Percentiles rank a stretch among this genome's conserved stretches.
phyloP scores from a whole-genome alignment of 2,329 filamentous ascomycete genomes.

The Remersonia thermophila region DNA sequence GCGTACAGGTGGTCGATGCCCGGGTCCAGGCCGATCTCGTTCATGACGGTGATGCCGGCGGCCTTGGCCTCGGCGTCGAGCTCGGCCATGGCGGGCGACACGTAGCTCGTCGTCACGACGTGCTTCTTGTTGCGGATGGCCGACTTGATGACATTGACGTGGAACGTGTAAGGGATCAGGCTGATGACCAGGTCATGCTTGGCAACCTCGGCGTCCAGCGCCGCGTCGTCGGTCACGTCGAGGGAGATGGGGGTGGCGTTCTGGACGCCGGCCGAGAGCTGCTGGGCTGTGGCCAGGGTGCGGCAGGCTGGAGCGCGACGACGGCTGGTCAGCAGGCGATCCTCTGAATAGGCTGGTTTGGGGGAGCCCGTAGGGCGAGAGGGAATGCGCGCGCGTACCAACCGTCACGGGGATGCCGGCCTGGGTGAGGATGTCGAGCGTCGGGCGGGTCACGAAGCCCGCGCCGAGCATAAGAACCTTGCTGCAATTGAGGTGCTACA shows the following conservation, averaged over 20 bases:
- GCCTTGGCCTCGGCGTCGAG: slow-evolving; percentile 73
- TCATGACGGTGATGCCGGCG: slow-evolving; percentile 93
- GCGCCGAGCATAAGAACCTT: slow-evolving; percentile 36
- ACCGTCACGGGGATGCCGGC: slow-evolving; percentile 53
- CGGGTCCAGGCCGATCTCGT: slow-evolving; percentile 77
- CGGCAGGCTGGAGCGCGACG: slow-evolving; percentile 15
- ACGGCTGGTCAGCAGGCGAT: neutral
- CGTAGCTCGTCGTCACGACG: slow-evolving; percentile 90
- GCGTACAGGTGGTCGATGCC: slow-evolving; percentile 69
- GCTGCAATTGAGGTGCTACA: slow-evolving; percentile 9
- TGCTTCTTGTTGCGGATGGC: slow-evolving; percentile 91
- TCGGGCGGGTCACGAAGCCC: slow-evolving; percentile 50
- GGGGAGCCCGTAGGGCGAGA: neutral
- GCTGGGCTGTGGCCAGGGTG: slow-evolving; percentile 60
- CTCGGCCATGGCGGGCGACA: slow-evolving; percentile 84
- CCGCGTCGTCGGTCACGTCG: slow-evolving; percentile 64
- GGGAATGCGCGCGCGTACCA: slow-evolving; percentile 39
- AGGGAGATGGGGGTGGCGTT: slow-evolving; percentile 67
- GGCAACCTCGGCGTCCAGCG: slow-evolving; percentile 68
- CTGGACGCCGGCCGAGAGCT: slow-evolving; percentile 58
- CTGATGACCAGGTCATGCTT: slow-evolving; percentile 70
- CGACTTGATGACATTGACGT: slow-evolving; percentile 80
- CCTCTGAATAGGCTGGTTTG: neutral
- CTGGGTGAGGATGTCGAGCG: slow-evolving; percentile 49
- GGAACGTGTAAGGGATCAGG: slow-evolving; percentile 86